Percentiles rank a stretch among this genome's conserved stretches.
Evolutionary conservation across 169 alveolate genomes (phyloP).

Genomic region (Plasmodium gallinaceum): DNA sequence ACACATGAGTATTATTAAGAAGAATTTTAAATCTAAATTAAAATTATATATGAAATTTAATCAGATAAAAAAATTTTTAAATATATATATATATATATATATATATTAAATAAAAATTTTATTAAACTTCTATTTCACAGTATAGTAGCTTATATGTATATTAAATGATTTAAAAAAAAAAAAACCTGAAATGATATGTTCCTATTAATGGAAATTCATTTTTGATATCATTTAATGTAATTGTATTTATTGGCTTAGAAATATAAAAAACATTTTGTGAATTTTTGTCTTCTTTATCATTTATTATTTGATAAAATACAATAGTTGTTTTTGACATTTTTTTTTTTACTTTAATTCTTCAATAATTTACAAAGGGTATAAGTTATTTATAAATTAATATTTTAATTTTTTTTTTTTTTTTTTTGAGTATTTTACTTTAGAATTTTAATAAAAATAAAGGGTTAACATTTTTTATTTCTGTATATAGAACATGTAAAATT

Average conservation of each 20-base stretch:
- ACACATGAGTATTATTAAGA: conserved; percentile 36
- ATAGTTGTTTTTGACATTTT: conserved; percentile 65
- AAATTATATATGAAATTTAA: neutral
- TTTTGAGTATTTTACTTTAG: no score
- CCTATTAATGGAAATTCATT: conserved; percentile 65
- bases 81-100: neutral
- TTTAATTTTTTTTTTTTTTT: no score
- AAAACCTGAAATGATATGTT: conserved; percentile 70
- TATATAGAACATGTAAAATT: no score
- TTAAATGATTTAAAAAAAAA: neutral
- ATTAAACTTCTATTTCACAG: neutral
- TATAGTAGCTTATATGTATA: neutral
- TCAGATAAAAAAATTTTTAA: neutral
- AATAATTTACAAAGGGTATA: neutral
- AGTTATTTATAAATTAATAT: no score
- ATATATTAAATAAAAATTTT: neutral
- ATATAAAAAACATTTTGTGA: conserved; percentile 69
- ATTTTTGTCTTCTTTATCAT: conserved; percentile 67
- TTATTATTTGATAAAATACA: conserved; percentile 65
- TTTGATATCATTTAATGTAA: conserved; percentile 32
- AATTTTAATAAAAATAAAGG: no score
- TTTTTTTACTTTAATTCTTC: neutral
- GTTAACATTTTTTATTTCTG: no score
- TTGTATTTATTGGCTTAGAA: conserved; percentile 41
- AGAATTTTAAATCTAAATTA: conserved; percentile 44